Conservation (phyloP, 257 asterid species). For the Przewalskia tangutica region DNA sequence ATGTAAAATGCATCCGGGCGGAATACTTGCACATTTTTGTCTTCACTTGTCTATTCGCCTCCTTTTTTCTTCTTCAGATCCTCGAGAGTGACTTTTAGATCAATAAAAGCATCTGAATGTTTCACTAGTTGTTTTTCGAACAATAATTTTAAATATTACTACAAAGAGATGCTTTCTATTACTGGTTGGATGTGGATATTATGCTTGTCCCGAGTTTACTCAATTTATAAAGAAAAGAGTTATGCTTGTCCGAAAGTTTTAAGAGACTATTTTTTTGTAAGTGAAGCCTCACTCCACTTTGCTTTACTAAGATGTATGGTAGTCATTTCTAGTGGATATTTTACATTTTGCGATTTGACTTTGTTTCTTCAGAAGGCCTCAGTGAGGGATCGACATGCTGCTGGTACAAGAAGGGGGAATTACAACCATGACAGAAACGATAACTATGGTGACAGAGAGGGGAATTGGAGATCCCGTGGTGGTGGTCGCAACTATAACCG, state of each 20-base stretch:
- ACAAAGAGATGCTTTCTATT: not conserved
- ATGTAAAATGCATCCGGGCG: not conserved
- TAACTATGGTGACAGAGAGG: conserved; percentile 55
- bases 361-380: conserved; percentile 46
- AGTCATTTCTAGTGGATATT: not conserved
- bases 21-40: not conserved
- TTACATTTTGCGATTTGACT: conserved; percentile 9
- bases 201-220: not conserved
- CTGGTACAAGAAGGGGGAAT: conserved; percentile 70
- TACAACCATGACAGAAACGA: conserved; percentile 64
- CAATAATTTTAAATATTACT: not conserved
- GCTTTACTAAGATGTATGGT: not conserved
- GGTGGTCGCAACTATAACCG: conserved; percentile 54
- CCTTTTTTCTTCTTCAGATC: not conserved
- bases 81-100: not conserved
- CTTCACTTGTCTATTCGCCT: not conserved
- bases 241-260: not conserved
- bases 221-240: not conserved
- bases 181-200: not conserved
- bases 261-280: not conserved
- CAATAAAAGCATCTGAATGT: not conserved
- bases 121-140: not conserved
- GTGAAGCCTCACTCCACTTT: not conserved
- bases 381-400: conserved; percentile 53
- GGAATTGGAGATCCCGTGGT: conserved; percentile 68